Evolutionary conservation across 495 filamentous ascomycete genomes (phyloP).

Genomic region (Symbiotaphrina buchneri): DNA sequence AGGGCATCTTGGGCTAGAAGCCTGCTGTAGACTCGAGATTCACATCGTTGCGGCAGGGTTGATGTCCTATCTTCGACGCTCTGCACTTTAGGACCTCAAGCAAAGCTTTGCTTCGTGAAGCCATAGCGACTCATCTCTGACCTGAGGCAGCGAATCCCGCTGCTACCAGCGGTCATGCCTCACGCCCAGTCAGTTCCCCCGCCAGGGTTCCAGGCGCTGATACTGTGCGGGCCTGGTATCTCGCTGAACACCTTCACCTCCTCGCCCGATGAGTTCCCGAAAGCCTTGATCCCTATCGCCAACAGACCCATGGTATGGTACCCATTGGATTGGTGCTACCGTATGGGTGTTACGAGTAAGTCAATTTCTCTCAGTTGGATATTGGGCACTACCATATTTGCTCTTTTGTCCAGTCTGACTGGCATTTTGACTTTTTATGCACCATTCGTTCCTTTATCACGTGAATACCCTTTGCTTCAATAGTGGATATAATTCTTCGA

Average conservation of each 20-base stretch:
- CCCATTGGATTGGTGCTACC: conserved; percentile 72
- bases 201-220: conserved; percentile 77
- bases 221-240: conserved; percentile 78
- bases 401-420: neutral
- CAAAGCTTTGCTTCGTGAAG: too few species aligned
- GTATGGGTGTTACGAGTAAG: conserved; percentile 60
- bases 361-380: too few species aligned
- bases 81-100: too few species aligned
- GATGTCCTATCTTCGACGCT: too few species aligned
- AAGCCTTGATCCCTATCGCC: conserved; percentile 76
- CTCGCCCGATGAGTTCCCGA: conserved; percentile 71
- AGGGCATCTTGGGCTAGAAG: too few species aligned
- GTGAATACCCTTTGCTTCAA: neutral
- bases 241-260: conserved; percentile 84
- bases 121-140: too few species aligned
- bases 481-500: neutral
- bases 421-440: conserved; percentile 1
- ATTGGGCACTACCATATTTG: neutral
- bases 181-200: conserved; percentile 45
- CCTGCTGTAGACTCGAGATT: too few species aligned
- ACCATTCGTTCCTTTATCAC: neutral
- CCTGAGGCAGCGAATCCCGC: too few species aligned
- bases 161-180: conserved; percentile 33
- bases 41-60: too few species aligned
- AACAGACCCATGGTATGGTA: conserved; percentile 96